Evolutionary conservation across 2,329 filamentous ascomycete species (phyloP).

Genomic region (Hawksworthiomyces lignivorus): DNA sequence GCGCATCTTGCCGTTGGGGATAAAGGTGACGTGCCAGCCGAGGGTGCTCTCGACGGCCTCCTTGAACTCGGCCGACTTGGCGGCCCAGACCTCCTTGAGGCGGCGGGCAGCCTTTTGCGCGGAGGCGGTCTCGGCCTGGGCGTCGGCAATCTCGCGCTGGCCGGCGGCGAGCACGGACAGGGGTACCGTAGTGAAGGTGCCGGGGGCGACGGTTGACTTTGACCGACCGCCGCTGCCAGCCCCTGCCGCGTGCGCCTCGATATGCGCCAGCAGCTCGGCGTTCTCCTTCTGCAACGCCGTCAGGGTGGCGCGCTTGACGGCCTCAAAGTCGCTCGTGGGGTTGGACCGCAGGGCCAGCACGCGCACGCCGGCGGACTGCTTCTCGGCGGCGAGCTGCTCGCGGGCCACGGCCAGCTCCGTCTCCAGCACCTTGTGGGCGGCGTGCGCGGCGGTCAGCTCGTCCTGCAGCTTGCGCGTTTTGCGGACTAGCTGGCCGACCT

Average conservation of each 20-base stretch:
- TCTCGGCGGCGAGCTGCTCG: slow-evolving; percentile 62
- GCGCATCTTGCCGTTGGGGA: slow-evolving; percentile 93
- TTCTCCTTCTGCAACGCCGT: slow-evolving; percentile 76
- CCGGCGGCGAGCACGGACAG: slow-evolving; percentile 67
- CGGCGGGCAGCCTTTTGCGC: slow-evolving; percentile 77
- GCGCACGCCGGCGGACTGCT: slow-evolving; percentile 65
- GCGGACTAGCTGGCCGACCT: slow-evolving; percentile 73
- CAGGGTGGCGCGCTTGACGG: slow-evolving; percentile 75
- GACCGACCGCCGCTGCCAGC: too few relatives aligned
- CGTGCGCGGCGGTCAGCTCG: slow-evolving; percentile 62
- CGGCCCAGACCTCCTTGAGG: slow-evolving; percentile 79
- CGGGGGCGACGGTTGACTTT: slow-evolving; percentile 19
- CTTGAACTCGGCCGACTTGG: slow-evolving; percentile 89
- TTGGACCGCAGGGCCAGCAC: slow-evolving; percentile 85
- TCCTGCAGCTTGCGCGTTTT: slow-evolving; percentile 84
- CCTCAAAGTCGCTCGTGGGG: slow-evolving; percentile 78
- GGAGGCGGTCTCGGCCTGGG: slow-evolving; percentile 59
- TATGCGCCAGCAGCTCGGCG: slow-evolving; percentile 66
- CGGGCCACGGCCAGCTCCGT: slow-evolving; percentile 66
- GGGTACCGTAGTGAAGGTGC: slow-evolving; percentile 57
- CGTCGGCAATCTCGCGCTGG: slow-evolving; percentile 66
- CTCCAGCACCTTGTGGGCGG: slow-evolving; percentile 61
- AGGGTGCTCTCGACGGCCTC: slow-evolving; percentile 88
- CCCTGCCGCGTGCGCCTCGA: slow-evolving; percentile 36
- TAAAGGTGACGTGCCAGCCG: slow-evolving; percentile 91